These are phyloP conservation scores for Daedaleopsis nitida DNA, from an alignment of 768 basidiomycete genomes.

Conservation along the genomic window DNA sequence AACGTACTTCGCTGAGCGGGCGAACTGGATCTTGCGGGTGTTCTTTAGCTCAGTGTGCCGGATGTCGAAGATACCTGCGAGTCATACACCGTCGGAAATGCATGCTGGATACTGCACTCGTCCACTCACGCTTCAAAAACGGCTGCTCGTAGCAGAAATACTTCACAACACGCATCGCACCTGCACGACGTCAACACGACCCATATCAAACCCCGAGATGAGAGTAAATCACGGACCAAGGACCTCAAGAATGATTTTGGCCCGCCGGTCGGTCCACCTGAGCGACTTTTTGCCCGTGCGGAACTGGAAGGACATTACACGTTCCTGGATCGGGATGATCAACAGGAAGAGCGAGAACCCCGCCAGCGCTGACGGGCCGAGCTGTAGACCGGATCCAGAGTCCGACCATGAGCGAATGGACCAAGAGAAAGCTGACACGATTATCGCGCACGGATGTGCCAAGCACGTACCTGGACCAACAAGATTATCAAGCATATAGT, in stretches of 20 bases:
- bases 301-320: slow-evolving; percentile 62
- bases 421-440: not conserved
- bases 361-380: slow-evolving; percentile 70
- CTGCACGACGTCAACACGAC: slow-evolving; percentile 27
- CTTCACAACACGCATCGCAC: slow-evolving; percentile 73
- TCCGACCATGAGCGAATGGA: not conserved
- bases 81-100: not conserved
- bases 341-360: slow-evolving; percentile 69
- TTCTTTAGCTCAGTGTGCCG: slow-evolving; percentile 58
- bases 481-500: slow-evolving; percentile 60
- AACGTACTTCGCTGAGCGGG: slow-evolving; percentile 62
- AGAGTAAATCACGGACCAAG: slow-evolving; percentile 40
- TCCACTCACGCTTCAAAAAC: slow-evolving; percentile 57
- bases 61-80: slow-evolving; percentile 53
- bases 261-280: slow-evolving; percentile 63
- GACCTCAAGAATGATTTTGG: slow-evolving; percentile 66
- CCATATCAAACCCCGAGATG: not conserved
- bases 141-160: slow-evolving; percentile 75
- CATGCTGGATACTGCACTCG: no score
- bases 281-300: slow-evolving; percentile 54
- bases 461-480: slow-evolving; percentile 50
- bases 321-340: slow-evolving; percentile 63
- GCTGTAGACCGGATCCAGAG: slow-evolving; percentile 35
- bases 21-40: slow-evolving; percentile 57
- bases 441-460: not conserved